These are phyloP conservation scores for Hortiboletus flavorubellus DNA, from an alignment of 768 basidiomycete species.

Conservation along the genomic window DNA sequence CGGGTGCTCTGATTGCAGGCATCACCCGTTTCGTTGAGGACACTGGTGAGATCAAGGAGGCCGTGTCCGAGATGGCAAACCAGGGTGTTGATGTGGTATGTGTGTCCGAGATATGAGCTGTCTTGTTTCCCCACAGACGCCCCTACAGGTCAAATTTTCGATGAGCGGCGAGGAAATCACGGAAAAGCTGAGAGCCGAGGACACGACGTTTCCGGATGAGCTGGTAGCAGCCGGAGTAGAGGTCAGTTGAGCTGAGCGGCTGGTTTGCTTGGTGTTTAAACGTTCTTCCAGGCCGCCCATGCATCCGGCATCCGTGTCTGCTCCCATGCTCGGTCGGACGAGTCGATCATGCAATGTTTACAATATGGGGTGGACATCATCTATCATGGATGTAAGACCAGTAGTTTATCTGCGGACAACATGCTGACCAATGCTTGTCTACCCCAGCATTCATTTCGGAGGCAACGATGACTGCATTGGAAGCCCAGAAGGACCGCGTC, in stretches of 20 bases:
- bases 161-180: not conserved
- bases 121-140: not conserved
- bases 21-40: not conserved
- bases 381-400: not conserved
- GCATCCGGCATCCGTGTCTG: not conserved
- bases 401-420: not conserved
- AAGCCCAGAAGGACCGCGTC: not conserved
- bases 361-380: not conserved
- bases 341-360: not conserved
- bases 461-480: not conserved
- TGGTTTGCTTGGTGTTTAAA: not conserved
- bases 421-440: not conserved
- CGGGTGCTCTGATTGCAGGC: not conserved
- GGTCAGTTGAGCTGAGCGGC: not conserved
- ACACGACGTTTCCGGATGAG: not conserved
- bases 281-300: not conserved
- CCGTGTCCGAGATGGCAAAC: not conserved
- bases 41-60: not conserved
- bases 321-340: not conserved
- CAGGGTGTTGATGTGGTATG: not conserved
- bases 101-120: not conserved
- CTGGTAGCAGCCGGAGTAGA: not conserved
- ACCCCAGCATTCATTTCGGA: not conserved
- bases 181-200: not conserved
- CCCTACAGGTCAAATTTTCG: not conserved